These are phyloP conservation scores for Trichophyton rubrum DNA, from an alignment of 2,329 filamentous ascomycete species.

Conservation along the genomic window DNA sequence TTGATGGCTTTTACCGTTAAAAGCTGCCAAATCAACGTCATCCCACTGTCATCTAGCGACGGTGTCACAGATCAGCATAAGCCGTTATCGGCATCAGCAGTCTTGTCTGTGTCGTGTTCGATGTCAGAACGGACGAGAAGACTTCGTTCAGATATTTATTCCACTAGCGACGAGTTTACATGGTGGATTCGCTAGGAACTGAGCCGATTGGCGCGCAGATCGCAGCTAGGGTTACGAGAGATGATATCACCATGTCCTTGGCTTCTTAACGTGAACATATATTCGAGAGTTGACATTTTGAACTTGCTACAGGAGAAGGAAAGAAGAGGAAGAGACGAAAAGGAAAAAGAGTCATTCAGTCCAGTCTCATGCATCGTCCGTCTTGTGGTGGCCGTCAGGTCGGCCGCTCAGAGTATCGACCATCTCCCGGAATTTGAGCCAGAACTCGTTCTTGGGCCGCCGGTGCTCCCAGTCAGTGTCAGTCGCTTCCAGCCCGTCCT, in stretches of 20 bases:
- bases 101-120: too few species aligned
- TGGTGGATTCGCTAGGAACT: background rate
- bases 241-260: background rate
- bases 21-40: too few species aligned
- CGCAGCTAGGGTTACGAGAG: background rate
- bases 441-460: conserved; percentile 72
- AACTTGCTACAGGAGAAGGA: background rate
- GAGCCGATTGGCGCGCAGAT: background rate
- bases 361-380: background rate
- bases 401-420: conserved; percentile 77
- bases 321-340: background rate
- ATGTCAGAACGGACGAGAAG: too few species aligned
- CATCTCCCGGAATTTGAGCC: conserved; percentile 65
- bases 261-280: background rate
- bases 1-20: too few species aligned
- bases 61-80: too few species aligned
- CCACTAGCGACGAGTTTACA: too few species aligned
- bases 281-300: background rate
- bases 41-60: too few species aligned
- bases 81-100: too few species aligned
- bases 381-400: conserved; percentile 28
- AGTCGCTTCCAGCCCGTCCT: conserved; percentile 57
- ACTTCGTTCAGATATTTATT: too few species aligned
- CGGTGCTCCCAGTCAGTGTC: conserved; percentile 92
- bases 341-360: background rate